phyloP scores from a whole-genome alignment of 1,284 basidiomycete genomes.

The Moniliella sp. region DNA sequence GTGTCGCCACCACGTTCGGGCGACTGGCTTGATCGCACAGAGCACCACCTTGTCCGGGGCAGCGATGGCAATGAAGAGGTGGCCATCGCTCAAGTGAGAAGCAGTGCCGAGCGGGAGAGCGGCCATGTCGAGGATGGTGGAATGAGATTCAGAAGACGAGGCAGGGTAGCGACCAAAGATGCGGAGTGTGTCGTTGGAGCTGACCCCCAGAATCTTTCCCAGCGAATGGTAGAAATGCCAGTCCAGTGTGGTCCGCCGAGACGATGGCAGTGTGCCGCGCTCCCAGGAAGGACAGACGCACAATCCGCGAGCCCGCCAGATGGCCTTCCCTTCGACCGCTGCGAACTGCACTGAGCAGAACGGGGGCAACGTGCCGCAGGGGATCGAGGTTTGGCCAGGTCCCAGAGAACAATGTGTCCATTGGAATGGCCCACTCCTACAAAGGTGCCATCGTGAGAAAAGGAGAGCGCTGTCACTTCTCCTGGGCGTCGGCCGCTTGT shows the following conservation, averaged over 20 bases:
- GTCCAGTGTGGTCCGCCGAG: constrained; percentile 67
- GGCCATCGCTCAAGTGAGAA: constrained; percentile 59
- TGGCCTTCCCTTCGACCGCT: constrained; percentile 84
- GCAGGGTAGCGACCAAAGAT: constrained; percentile 69
- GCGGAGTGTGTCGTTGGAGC: constrained; percentile 77
- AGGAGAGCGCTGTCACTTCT: constrained; percentile 67
- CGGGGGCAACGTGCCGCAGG: constrained; percentile 51
- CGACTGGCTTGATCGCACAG: constrained; percentile 70
- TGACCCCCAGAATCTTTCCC: constrained; percentile 81
- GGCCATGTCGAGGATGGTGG: constrained; percentile 52
- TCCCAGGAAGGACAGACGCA: constrained; percentile 72
- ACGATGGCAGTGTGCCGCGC: constrained; percentile 79
- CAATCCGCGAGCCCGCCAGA: constrained; percentile 58
- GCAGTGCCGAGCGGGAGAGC: constrained; percentile 61
- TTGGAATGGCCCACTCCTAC: constrained; percentile 67
- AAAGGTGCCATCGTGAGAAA: constrained; percentile 87
- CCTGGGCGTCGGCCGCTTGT: constrained; percentile 44
- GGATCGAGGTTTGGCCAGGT: constrained; percentile 48
- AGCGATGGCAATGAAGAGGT: constrained; percentile 63
- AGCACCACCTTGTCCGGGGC: constrained; percentile 76
- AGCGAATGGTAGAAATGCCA: constrained; percentile 88
- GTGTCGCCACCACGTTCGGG: constrained; percentile 58
- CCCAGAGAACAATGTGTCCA: constrained; percentile 69
- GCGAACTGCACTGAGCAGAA: constrained; percentile 45
- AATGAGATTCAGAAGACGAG: too few relatives aligned